phyloP scores from a whole-genome alignment of 1,284 basidiomycete species.

The Ganoderma lucidum region DNA sequence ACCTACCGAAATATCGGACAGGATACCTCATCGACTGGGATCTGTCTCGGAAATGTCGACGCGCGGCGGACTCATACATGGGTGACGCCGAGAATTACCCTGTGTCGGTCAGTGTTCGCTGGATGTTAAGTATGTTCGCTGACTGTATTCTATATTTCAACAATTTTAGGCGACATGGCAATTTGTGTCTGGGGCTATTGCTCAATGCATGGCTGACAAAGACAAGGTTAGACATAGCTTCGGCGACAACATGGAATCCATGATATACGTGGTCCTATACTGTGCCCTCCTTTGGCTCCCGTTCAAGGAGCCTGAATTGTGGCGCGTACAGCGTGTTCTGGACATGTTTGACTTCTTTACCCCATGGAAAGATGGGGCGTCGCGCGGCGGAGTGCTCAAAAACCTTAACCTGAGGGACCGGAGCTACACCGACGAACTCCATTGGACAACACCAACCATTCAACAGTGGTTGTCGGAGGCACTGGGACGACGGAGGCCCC shows the following conservation, averaged over 20 bases:
- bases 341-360: neutral
- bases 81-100: neutral
- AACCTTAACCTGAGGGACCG: neutral
- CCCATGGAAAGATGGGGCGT: too few species aligned
- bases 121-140: neutral
- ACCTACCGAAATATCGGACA: neutral
- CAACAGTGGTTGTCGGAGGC: neutral
- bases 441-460: neutral
- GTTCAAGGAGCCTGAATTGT: neutral
- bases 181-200: constrained; percentile 14
- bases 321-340: neutral
- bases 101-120: neutral
- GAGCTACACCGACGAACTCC: neutral
- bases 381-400: neutral
- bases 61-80: neutral
- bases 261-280: constrained; percentile 21
- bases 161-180: constrained; percentile 18
- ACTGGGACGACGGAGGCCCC: neutral
- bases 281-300: constrained; percentile 16
- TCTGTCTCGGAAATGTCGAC: neutral
- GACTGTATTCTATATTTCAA: neutral
- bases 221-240: neutral
- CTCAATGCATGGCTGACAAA: neutral
- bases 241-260: constrained; percentile 22
- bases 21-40: constrained; percentile 29